Conservation (phyloP, 2,329 filamentous ascomycete species). For the Didymella pomorum region DNA sequence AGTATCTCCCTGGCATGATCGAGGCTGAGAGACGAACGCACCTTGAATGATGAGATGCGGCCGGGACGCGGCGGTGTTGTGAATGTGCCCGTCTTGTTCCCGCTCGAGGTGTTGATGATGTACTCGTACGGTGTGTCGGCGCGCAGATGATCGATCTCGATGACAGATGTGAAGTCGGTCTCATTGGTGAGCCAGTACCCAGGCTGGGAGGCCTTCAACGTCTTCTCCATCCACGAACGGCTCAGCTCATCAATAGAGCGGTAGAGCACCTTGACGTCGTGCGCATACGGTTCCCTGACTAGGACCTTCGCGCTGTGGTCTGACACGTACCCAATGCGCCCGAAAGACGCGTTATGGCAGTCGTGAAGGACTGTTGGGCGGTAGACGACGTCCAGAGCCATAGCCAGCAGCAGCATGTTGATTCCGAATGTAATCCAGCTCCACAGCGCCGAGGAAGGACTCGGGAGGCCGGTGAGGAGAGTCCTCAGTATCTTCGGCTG, state of each 20-base stretch:
- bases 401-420: constrained; percentile 73
- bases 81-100: constrained; percentile 86
- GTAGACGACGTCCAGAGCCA: constrained; percentile 80
- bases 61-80: constrained; percentile 77
- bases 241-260: constrained; percentile 39
- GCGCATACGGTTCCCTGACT: constrained; percentile 80
- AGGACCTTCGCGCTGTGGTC: constrained; percentile 80
- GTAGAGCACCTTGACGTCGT: constrained; percentile 63
- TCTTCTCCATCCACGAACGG: constrained; percentile 45
- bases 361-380: constrained; percentile 74
- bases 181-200: constrained; percentile 68
- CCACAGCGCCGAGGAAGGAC: constrained; percentile 69
- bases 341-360: constrained; percentile 80
- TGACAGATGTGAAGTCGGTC: constrained; percentile 81
- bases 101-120: constrained; percentile 70
- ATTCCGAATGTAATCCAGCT: constrained; percentile 74
- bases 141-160: constrained; percentile 72
- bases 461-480: constrained; percentile 78
- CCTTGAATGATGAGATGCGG: constrained; percentile 61
- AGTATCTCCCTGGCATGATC: neutral
- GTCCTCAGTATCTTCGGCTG: constrained; percentile 67
- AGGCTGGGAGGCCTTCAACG: constrained; percentile 42
- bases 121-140: constrained; percentile 83
- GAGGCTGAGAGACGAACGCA: neutral
- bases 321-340: constrained; percentile 86